These are phyloP conservation scores for Cicer bijugum DNA, from an alignment of 306 rosid species.

Conservation along the genomic window DNA sequence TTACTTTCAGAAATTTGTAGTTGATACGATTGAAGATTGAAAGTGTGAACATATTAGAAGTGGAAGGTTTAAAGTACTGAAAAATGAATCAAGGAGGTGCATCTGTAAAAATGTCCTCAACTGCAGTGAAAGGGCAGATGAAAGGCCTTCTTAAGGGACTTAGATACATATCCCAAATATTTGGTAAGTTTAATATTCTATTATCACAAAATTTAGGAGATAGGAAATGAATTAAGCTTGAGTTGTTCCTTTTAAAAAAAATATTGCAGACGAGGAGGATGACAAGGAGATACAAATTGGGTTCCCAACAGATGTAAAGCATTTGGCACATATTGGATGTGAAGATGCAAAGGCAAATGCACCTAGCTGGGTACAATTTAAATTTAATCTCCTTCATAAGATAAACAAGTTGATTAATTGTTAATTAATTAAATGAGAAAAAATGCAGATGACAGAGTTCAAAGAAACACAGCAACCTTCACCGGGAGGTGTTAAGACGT, in stretches of 20 bases:
- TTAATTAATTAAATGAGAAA: background rate
- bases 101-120: slow-evolving; percentile 47
- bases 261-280: slow-evolving; percentile 71
- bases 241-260: background rate
- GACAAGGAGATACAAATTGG: slow-evolving; percentile 78
- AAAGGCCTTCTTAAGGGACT: slow-evolving; percentile 90
- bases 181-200: slow-evolving; percentile 59
- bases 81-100: slow-evolving; percentile 30
- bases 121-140: slow-evolving; percentile 56
- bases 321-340: slow-evolving; percentile 62
- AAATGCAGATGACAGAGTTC: slow-evolving; percentile 74
- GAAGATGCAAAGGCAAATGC: slow-evolving; percentile 47
- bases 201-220: background rate
- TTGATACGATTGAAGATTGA: slow-evolving; percentile 39
- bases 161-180: slow-evolving; percentile 78
- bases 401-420: background rate
- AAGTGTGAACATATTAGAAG: slow-evolving; percentile 33
- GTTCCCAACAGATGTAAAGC: slow-evolving; percentile 86
- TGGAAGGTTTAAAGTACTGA: slow-evolving; percentile 12
- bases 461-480: slow-evolving; percentile 51
- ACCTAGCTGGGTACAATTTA: slow-evolving; percentile 57
- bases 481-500: slow-evolving; percentile 39
- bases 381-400: background rate
- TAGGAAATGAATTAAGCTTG: too few relatives aligned
- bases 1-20: slow-evolving; percentile 30